These are phyloP conservation scores for Mycena rebaudengoi DNA, from an alignment of 768 basidiomycete genomes.

Conservation along the genomic window DNA sequence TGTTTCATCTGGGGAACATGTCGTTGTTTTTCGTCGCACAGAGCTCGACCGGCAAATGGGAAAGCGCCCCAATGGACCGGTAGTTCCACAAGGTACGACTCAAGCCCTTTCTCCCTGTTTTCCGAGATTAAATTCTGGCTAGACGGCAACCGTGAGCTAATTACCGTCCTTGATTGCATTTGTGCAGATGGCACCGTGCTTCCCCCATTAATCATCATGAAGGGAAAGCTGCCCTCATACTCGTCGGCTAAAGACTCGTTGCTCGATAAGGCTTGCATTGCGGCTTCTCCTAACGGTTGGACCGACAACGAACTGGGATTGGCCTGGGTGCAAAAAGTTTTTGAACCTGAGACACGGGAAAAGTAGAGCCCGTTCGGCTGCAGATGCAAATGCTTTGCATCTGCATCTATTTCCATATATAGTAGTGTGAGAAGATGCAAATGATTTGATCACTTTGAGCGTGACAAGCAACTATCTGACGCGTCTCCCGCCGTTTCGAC, in stretches of 20 bases:
- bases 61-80: background rate
- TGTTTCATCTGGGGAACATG: constrained; percentile 1
- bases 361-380: too few species aligned
- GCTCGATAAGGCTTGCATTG: constrained; percentile 10
- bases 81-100: constrained; percentile 7
- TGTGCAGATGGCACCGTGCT: background rate
- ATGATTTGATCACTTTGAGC: too few species aligned
- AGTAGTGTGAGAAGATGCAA: too few species aligned
- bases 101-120: background rate
- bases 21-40: constrained; percentile 11
- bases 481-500: too few species aligned
- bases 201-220: constrained; percentile 9
- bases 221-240: constrained; percentile 11
- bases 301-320: constrained; percentile 24
- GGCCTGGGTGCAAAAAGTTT: constrained; percentile 24
- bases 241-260: constrained; percentile 11
- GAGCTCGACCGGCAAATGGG: background rate
- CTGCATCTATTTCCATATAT: too few species aligned
- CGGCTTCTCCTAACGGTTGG: constrained; percentile 32
- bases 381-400: too few species aligned
- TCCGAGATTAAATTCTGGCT: background rate
- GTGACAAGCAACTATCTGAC: too few species aligned
- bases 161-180: constrained; percentile 17
- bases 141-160: constrained; percentile 15
- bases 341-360: constrained; percentile 20